Base-by-base conservation (phyloP, 371 early-diverging fungal genomes). In the Pancytospora philotis region DNA sequence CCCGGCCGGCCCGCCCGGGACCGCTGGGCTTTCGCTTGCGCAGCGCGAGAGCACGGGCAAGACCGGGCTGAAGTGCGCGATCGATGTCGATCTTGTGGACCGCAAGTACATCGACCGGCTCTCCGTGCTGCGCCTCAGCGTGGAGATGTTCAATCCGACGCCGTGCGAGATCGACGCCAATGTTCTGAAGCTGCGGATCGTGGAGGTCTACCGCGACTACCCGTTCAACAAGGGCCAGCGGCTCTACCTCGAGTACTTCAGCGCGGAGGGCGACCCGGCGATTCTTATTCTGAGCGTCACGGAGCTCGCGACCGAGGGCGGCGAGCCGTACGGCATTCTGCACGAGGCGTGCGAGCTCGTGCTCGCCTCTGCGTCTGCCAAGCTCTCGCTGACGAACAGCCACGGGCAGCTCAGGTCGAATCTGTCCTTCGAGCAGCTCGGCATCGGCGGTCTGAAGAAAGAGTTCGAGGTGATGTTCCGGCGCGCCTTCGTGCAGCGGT, bases 401-500 rank as follows among this genome's bases (percentile, higher is more conserved):
- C 73, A 64, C 50, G 25, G 50, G 8, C 50, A 73, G n/a, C 30
- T 82, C 27, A 76, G 91, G 74, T 89, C 95, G 13, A 85, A 93
- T 76, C 95, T 97, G 80, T 89, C 91, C 71, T 95, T 96, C 82
- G 95, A 93, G 79, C 90, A 91, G 67, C 84, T 98, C 83, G 99
- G 96, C 48, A 96, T 98, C 78, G 99, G 99, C 79, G 99, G 98
- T 67, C 83, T 98, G 64, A 93, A 95, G 78, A 83, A 86, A 19
- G 99, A 97, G 76, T 96, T 98, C 79, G 86, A 86, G 71, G 86
- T 86, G 56, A 95, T 98, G 75, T 96, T 97, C 83, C 86, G 99
- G 71, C 86, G 98, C 70, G 99, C 97, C 0, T 97, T 98, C 84
- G 95, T 94, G 0, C 95, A 95, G 3, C 89, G 99, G 72, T 91